Evolutionary conservation across 176 grass and related monocot species (phyloP), one percentile per base, ranked within the genome.

Genomic region (Carex cristatella): DNA sequence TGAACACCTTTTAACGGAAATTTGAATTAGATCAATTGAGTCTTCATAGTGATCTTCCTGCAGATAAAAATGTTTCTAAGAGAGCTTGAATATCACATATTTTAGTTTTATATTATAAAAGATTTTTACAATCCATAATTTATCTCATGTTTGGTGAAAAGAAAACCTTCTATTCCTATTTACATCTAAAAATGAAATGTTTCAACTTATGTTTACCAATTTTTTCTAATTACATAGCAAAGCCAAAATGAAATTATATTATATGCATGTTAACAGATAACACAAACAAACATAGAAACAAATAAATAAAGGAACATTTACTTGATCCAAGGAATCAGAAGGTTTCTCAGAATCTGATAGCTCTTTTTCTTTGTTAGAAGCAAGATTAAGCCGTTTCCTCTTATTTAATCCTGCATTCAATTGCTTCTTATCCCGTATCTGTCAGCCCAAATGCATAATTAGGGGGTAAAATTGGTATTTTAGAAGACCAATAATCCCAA

Each of bases 1-100:
- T 61, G 71, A 49, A 10, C 88, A 92, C 92, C 90, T 90, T 88
- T 78, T 88, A 4, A 65, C 30, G 28, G 83, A 48, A 33, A 82
- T 57, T 89, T 87, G 69, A 56, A 89, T 84, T 32, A 12, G 79
- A 85, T 69, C 88, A 82, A 66, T 80, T 16, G 86, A 59, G 44
- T 90, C 88, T 86, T 85, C 68, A 19, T 37, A 33, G 49, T 79
- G 4, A 83, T 83, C 77, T 86, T 76, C 86, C 89, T 14, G 68
- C 80, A 86, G 80, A 18, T 60, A 84, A 73, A 73, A 84, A 72
- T 88, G 67, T 81, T 48, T 88, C 79, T 92, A 72, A 58, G 75
- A 66, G 65, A 88, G 86, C 71, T 32, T 38, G 13, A 90, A 49
- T 2, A 49, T 49, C 8, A 10, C 46, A 49, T 49, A 10, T 2